Conservation (phyloP, 2,329 filamentous ascomycete species). For the Neopestalotiopsis sp. region DNA sequence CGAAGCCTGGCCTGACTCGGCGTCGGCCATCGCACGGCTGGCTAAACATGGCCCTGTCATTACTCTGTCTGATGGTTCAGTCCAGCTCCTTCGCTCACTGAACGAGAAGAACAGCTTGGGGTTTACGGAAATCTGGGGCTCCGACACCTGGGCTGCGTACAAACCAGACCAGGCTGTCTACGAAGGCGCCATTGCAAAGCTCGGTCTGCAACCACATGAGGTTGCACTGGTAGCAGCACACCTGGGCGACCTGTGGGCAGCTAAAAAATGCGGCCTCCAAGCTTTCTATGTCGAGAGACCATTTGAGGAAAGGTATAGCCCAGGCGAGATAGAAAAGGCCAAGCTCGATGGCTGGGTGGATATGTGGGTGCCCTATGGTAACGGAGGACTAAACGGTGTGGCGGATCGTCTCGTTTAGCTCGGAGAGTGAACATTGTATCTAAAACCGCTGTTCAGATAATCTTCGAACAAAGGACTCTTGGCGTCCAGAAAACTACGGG, state of each 20-base stretch:
- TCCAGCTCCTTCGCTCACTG: constrained; percentile 59
- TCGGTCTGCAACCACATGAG: constrained; percentile 53
- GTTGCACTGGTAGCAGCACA: constrained; percentile 68
- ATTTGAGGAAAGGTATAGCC: constrained; percentile 57
- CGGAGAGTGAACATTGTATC: too few relatives aligned
- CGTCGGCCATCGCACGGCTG: constrained; percentile 51
- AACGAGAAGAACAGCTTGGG: constrained; percentile 51
- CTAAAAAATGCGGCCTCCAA: constrained; percentile 60
- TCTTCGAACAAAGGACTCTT: too few relatives aligned
- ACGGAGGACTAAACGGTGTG: constrained; percentile 13
- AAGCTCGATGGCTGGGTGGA: constrained; percentile 60
- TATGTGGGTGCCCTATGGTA: constrained; percentile 51
- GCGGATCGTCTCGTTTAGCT: constrained; percentile 9
- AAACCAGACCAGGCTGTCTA: constrained; percentile 66
- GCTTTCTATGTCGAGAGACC: constrained; percentile 66
- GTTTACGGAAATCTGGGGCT: constrained; percentile 59
- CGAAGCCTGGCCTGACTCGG: constrained; percentile 61
- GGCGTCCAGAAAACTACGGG: too few relatives aligned
- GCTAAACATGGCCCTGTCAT: constrained; percentile 54
- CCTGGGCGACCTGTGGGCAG: constrained; percentile 61
- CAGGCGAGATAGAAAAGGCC: constrained; percentile 47
- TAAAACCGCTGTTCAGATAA: too few relatives aligned
- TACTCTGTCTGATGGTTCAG: constrained; percentile 67
- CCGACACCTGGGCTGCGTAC: constrained; percentile 65
- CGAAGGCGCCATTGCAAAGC: constrained; percentile 55